phyloP scores from a whole-genome alignment of 805 yeast species.

The Cyberlindnera japonica region DNA sequence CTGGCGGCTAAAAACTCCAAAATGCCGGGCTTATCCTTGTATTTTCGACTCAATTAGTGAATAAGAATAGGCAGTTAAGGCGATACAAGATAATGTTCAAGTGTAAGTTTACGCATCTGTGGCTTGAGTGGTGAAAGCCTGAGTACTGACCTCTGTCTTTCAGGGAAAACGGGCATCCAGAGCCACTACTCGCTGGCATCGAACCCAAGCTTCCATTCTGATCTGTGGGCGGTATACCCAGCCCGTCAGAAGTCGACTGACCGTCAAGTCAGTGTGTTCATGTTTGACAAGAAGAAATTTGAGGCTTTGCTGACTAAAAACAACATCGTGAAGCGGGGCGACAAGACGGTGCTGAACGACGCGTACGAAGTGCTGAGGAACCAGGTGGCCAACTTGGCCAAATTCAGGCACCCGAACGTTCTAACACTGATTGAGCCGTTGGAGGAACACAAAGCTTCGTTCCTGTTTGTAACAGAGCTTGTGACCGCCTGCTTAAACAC shows the following conservation, averaged over 20 bases:
- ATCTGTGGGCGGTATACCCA: constrained; percentile 82
- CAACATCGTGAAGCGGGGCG: constrained; percentile 46
- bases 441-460: constrained; percentile 76
- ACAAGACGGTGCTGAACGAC: constrained; percentile 45
- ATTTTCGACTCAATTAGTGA: too few relatives aligned
- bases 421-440: constrained; percentile 81
- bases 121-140: not conserved
- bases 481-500: constrained; percentile 55
- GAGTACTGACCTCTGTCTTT: constrained; percentile 1
- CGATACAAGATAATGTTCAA: constrained; percentile 11
- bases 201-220: constrained; percentile 67
- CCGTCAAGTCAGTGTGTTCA: constrained; percentile 74
- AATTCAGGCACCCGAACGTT: constrained; percentile 85
- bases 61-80: not conserved
- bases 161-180: constrained; percentile 52
- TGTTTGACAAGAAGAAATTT: constrained; percentile 76
- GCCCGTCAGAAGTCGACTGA: constrained; percentile 70
- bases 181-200: constrained; percentile 65
- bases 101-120: constrained; percentile 8
- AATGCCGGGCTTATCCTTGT: too few relatives aligned
- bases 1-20: too few relatives aligned
- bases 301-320: constrained; percentile 51
- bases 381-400: constrained; percentile 71
- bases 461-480: constrained; percentile 82
- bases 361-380: constrained; percentile 65